Evolutionary conservation across 2,329 filamentous ascomycete genomes (phyloP), one percentile per base, ranked within the genome.

Genomic region (Ceratocystis colombiana): DNA sequence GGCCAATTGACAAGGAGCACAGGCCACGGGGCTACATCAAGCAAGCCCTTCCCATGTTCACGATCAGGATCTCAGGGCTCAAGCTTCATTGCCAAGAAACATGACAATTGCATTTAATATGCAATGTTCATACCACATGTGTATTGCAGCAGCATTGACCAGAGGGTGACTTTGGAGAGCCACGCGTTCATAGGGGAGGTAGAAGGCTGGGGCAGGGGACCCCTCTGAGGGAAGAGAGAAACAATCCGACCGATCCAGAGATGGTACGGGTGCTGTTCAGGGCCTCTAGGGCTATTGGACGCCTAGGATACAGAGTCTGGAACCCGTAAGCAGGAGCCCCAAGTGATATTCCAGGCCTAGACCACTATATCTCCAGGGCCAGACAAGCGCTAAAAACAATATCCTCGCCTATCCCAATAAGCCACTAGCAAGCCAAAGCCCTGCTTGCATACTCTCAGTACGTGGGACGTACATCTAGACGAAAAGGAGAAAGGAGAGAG

Each of bases 71-170:
- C 48, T n/a, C 53, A 57, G 53, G 12, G 53, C 53, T 57, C 53
- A 57, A 30, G 53, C 53, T 57, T 33, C 53, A 33, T 17, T 57
- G 53, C 53, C 53, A 57, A 57, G 53, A 41, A 41, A 57, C 53
- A 28, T 57, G 53, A 57, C 53, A 57, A 57, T 30, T 57, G 53
- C 22, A 50, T 22, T 22, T 22, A 22, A 22, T 22, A 22, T 22
- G 22, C 22, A 22, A 22, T 22, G 22, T 22, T 22, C 22, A 22
- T 22, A 22, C 22, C 22, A 22, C 22, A 22, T 22, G 22, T 22
- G 22, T 22, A 22, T 22, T 22, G 7, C 33, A 37, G 46, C 15
- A 57, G 22, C 53, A 57, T 57, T 57, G 53, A 57, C 22, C 48
- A 50, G 48, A 25, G 48, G 22, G 48, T 25, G 48, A 20, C 48